Evolutionary conservation across 306 rosid species (phyloP).

Genomic region (Herpetospermum pedunculosum): DNA sequence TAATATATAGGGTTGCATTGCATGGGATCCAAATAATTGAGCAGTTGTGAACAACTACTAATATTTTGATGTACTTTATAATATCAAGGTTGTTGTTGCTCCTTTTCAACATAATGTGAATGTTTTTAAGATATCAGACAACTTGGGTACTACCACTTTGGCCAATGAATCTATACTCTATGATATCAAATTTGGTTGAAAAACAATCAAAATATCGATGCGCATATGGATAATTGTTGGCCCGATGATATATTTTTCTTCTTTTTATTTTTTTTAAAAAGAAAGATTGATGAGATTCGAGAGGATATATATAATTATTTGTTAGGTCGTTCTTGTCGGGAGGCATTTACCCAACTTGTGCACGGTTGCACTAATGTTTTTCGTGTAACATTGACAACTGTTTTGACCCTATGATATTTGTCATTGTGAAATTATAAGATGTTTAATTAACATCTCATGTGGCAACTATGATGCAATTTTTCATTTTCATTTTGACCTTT

Average conservation of each 20-base stretch:
- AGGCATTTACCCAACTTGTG: not conserved
- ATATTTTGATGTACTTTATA: not conserved
- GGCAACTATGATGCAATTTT: not conserved
- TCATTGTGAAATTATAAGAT: not conserved
- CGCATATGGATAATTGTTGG: too few species aligned
- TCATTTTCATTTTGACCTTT: not conserved
- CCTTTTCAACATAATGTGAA: conserved; percentile 10
- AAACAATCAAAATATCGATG: not conserved
- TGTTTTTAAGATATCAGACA: conserved; percentile 11
- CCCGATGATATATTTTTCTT: too few species aligned
- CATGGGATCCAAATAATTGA: conserved; percentile 7
- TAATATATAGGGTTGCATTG: not conserved
- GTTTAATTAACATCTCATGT: too few species aligned
- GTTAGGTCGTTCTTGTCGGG: not conserved
- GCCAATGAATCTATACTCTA: not conserved
- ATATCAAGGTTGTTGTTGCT: not conserved
- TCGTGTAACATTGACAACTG: not conserved
- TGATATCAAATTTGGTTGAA: not conserved
- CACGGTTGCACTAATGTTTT: not conserved
- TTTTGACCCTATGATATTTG: not conserved
- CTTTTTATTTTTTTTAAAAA: too few species aligned
- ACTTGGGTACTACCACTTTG: not conserved
- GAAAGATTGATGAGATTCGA: not conserved
- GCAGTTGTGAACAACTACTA: conserved; percentile 2
- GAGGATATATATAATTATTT: not conserved